These are phyloP conservation scores for Trichoderma harzianum DNA, from an alignment of 2,329 filamentous ascomycete species.

Conservation along the genomic window DNA sequence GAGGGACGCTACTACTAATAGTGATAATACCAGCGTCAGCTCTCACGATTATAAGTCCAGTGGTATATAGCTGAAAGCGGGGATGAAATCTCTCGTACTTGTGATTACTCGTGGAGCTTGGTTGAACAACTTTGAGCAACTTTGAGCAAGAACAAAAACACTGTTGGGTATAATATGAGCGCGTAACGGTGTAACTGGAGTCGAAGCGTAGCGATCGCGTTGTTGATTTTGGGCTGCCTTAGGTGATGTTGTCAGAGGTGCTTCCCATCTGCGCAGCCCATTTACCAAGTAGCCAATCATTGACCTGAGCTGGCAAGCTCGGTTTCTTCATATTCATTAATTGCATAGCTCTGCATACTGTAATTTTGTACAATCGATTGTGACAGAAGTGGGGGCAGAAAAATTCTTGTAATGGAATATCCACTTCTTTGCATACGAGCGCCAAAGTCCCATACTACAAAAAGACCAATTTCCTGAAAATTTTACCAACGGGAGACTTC, in stretches of 20 bases:
- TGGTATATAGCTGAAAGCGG: not conserved
- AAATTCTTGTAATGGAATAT: constrained; percentile 10
- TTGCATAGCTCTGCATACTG: not conserved
- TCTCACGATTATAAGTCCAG: not conserved
- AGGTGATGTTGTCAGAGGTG: constrained; percentile 13
- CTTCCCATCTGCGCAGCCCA: constrained; percentile 1
- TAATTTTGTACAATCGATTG: not conserved
- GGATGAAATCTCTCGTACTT: not conserved
- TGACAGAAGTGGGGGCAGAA: not conserved
- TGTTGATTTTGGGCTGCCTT: constrained; percentile 9
- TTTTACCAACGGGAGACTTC: not conserved
- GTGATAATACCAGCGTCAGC: not conserved
- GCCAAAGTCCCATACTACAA: not conserved
- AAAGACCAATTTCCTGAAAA: not conserved
- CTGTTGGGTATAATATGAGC: not conserved
- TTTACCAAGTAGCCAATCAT: not conserved
- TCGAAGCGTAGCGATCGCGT: not conserved
- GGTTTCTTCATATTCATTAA: not conserved
- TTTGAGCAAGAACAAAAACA: not conserved
- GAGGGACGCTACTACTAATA: not conserved
- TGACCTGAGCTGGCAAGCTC: not conserved
- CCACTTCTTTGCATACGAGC: constrained; percentile 6
- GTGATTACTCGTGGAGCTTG: not conserved
- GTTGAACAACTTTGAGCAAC: not conserved
- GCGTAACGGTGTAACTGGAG: not conserved